phyloP scores from a whole-genome alignment of 371 early-diverging fungal genomes.

The Actinomucor elegans region DNA sequence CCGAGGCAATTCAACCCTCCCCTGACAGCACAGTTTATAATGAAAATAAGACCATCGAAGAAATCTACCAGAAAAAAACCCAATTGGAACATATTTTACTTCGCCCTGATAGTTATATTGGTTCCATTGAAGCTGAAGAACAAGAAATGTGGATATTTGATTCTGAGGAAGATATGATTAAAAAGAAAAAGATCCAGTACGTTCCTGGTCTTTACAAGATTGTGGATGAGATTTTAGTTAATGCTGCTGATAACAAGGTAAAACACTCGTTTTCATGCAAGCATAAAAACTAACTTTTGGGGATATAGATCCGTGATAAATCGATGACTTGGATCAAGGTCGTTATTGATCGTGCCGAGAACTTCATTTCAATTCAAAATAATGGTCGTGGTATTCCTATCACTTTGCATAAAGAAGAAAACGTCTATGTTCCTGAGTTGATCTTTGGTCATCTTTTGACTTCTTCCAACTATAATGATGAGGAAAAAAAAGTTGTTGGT shows the following conservation, averaged over 20 bases:
- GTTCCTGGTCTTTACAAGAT: slow-evolving; percentile 99
- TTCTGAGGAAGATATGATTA: slow-evolving; percentile 65
- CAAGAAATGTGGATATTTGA: slow-evolving; percentile 91
- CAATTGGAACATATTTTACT: slow-evolving; percentile 99
- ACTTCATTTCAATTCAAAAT: slow-evolving; percentile 91
- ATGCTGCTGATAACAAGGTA: slow-evolving; percentile 95
- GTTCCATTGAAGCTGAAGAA: slow-evolving; percentile 89
- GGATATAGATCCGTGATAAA: slow-evolving; percentile 83
- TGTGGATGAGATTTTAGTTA: slow-evolving; percentile 99
- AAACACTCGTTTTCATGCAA: neutral
- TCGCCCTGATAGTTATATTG: slow-evolving; percentile 99
- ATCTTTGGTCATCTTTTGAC: slow-evolving; percentile 99
- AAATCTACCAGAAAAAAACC: slow-evolving; percentile 98
- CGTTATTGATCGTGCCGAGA: slow-evolving; percentile 83
- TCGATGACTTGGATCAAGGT: slow-evolving; percentile 92
- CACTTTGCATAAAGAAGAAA: slow-evolving; percentile 92
- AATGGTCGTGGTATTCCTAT: slow-evolving; percentile 99
- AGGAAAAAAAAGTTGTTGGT: slow-evolving; percentile 98
- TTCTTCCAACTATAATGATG: slow-evolving; percentile 98
- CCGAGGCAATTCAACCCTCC: neutral
- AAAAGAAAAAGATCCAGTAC: slow-evolving; percentile 72
- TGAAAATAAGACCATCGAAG: slow-evolving; percentile 72
- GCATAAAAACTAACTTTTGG: neutral
- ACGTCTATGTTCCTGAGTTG: slow-evolving; percentile 98
- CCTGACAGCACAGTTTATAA: neutral